A percentile compares a stretch with the other conserved stretches of the same genome.
phyloP scores from a whole-genome alignment of 345 rosid genomes.

The Kandelia obovata region DNA sequence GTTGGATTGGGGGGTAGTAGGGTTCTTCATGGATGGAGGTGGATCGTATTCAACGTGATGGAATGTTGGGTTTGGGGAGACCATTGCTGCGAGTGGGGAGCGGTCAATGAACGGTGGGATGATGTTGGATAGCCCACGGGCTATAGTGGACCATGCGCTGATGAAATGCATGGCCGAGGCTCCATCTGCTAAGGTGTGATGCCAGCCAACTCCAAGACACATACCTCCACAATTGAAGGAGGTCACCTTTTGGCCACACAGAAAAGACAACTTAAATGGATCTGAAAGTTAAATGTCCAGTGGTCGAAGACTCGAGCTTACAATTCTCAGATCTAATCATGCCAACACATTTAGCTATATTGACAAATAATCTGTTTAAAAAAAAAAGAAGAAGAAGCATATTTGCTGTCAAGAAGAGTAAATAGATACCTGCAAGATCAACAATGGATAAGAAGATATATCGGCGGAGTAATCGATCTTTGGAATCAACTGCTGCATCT shows the following conservation, averaged over 20 bases:
- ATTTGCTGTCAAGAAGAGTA: no score
- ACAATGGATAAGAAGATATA: constrained; percentile 25
- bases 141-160: constrained; percentile 27
- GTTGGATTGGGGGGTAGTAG: background rate
- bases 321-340: no score
- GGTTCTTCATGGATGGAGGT: constrained; percentile 14
- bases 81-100: constrained; percentile 4
- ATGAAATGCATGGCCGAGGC: constrained; percentile 9
- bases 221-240: constrained; percentile 23
- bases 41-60: constrained; percentile 24
- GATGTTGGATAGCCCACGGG: constrained; percentile 13
- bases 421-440: constrained; percentile 27
- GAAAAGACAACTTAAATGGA: no score
- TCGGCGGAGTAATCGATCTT: constrained; percentile 15
- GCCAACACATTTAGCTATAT: no score
- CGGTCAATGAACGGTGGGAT: constrained; percentile 17
- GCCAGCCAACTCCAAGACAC: constrained; percentile 18
- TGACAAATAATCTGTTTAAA: no score
- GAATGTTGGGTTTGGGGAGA: constrained; percentile 20
- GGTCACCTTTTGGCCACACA: no score
- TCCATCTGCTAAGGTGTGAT: constrained; percentile 29
- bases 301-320: no score
- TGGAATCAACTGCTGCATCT: constrained; percentile 23
- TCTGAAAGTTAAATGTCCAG: no score
- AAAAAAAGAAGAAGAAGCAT: no score